Evolutionary conservation across 495 filamentous ascomycete genomes (phyloP), one percentile per base, ranked within the genome.

Genomic region (Cercophora newfieldiana): DNA sequence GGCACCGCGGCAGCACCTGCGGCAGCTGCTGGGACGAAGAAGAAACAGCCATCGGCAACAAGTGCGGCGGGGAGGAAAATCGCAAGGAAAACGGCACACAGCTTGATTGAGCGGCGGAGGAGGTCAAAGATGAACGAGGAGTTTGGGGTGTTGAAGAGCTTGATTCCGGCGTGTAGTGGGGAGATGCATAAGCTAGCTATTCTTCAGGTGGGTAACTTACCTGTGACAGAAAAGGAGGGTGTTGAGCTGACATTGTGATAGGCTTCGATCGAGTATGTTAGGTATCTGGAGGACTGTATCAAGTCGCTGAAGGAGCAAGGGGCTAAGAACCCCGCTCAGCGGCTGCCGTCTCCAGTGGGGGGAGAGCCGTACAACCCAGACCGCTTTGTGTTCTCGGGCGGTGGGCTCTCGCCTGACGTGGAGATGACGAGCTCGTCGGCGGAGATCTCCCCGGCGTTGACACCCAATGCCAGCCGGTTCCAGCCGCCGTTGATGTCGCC

Each of bases 161-260:
- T 99, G 90, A 96, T 99, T 68, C 96, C 96, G 0, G 96, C 95
- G 0, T 98, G 95, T 72, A 80, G 79, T 7, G 92, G 93, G 16
- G 93, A 97, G 72, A 99, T 99, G 95, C 95, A 99, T 78, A 99
- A 99, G 81, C 83, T 99, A 56, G 93, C 93, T 1, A 97, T 99
- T 67, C 81, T 99, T 55, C 93, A 97, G 88, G 95, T 95, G 77
- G 63, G 82, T 77, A n/a, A n/a, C n/a, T n/a, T n/a, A n/a, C n/a
- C n/a, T n/a, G n/a, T n/a, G n/a, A n/a, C n/a, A n/a, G n/a, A n/a
- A n/a, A n/a, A n/a, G n/a, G n/a, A n/a, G n/a, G n/a, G n/a, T n/a
- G n/a, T n/a, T 28, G 37, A 44, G 16, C 5, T 60, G n/a, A 2
- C 31, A 25, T 25, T 16, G 7, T 22, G 6, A 37, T 4, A 97